Evolutionary conservation across 139 green algal species (phyloP).

Genomic region (Nannochloris sp.): DNA sequence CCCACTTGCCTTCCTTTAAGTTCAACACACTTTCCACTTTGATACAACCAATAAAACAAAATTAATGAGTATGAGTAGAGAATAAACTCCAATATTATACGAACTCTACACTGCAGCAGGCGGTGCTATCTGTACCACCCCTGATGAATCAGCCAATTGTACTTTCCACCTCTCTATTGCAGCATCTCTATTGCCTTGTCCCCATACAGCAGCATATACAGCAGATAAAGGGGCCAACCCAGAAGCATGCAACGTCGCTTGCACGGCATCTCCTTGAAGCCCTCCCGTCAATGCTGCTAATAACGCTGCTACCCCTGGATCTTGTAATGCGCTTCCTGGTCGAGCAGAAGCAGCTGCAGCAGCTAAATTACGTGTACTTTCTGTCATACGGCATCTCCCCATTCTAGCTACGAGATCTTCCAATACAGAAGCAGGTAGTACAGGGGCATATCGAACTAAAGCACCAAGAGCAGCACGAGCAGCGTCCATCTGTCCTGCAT

Average conservation of each 20-base stretch:
- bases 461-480: constrained; percentile 18
- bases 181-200: too few relatives aligned
- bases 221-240: neutral
- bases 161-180: too few relatives aligned
- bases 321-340: neutral
- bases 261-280: neutral
- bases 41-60: too few relatives aligned
- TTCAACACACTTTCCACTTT: too few relatives aligned
- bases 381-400: constrained; percentile 29
- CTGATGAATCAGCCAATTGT: too few relatives aligned
- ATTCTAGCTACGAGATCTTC: constrained; percentile 19
- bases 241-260: neutral
- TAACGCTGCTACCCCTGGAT: neutral
- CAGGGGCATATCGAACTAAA: constrained; percentile 15
- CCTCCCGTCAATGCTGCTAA: neutral
- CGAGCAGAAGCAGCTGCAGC: neutral
- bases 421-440: constrained; percentile 9
- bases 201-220: neutral
- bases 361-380: constrained; percentile 24
- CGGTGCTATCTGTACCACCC: too few relatives aligned
- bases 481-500: constrained; percentile 14
- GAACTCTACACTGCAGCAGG: too few relatives aligned
- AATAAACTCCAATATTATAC: too few relatives aligned
- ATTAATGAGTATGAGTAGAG: too few relatives aligned
- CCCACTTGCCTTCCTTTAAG: too few relatives aligned